Percentiles rank a stretch among this genome's conserved stretches.
Evolutionary conservation across 2,329 filamentous ascomycete genomes (phyloP).

Genomic region (Chaetomium globosum): DNA sequence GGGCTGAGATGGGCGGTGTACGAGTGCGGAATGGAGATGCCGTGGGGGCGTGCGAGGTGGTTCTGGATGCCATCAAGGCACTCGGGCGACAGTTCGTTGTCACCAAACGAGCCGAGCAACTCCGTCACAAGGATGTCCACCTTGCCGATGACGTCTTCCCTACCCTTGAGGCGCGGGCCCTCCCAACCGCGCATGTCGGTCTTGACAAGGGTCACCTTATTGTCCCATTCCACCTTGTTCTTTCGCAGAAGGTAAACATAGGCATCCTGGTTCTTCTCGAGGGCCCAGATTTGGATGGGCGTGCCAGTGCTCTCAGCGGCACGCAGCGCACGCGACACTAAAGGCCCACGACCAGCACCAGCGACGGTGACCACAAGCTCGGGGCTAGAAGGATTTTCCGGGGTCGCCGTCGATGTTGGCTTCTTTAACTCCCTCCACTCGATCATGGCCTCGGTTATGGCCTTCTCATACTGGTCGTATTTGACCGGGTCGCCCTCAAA

Average conservation of each 20-base stretch:
- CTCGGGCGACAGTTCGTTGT: constrained; percentile 93
- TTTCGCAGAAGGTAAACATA: constrained; percentile 89
- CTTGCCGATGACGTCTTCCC: constrained; percentile 54
- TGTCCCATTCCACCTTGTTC: constrained; percentile 79
- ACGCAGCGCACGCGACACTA: constrained; percentile 82
- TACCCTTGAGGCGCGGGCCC: constrained; percentile 63
- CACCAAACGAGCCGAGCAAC: constrained; percentile 89
- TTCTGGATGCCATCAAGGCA: constrained; percentile 95
- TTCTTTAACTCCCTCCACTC: constrained; percentile 77
- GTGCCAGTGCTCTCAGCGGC: constrained; percentile 78
- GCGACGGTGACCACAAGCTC: constrained; percentile 82
- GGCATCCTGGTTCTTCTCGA: constrained; percentile 98
- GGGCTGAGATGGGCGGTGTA: constrained; percentile 96
- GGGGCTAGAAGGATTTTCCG: constrained; percentile 29
- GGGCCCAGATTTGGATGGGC: constrained; percentile 81
- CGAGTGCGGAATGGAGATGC: constrained; percentile 89
- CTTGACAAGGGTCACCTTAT: constrained; percentile 82
- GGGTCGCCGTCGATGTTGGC: constrained; percentile 66
- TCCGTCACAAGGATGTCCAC: constrained; percentile 95
- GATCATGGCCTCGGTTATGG: constrained; percentile 75
- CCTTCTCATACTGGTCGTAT: constrained; percentile 91
- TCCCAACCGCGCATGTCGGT: constrained; percentile 98
- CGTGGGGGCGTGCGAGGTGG: constrained; percentile 74
- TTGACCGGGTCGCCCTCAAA: constrained; percentile 99
- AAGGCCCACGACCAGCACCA: constrained; percentile 86